phyloP scores from a whole-genome alignment of 1,284 basidiomycete species.

The Rhizoctonia solani region DNA sequence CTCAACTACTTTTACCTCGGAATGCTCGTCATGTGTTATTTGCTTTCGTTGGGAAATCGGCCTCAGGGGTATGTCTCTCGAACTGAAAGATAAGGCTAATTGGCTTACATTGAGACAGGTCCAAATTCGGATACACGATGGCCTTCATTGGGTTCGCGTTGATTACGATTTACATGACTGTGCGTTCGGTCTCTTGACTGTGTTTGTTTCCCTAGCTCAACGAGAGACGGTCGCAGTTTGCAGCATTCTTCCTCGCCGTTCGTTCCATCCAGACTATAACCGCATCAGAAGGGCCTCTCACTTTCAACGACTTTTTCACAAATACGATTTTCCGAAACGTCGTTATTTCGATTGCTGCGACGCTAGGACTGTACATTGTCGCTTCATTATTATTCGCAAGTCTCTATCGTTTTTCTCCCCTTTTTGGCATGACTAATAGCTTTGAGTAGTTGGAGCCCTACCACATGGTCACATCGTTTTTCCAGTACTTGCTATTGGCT shows the following conservation, averaged over 20 bases:
- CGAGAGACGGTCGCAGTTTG: too few relatives aligned
- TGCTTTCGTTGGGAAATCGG: conserved; percentile 88
- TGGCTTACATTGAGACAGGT: conserved; percentile 40
- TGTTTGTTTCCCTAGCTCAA: too few relatives aligned
- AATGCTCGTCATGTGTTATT: conserved; percentile 85
- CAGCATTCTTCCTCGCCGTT: conserved; percentile 79
- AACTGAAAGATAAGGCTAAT: background rate
- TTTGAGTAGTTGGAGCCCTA: conserved; percentile 77
- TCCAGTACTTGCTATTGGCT: conserved; percentile 90
- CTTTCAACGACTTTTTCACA: conserved; percentile 62
- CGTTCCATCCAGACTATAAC: conserved; percentile 71
- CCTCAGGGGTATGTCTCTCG: conserved; percentile 69
- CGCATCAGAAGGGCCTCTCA: conserved; percentile 50
- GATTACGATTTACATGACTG: conserved; percentile 93
- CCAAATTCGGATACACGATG: conserved; percentile 78
- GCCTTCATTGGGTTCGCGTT: conserved; percentile 83
- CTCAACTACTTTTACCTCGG: conserved; percentile 88
- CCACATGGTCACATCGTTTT: conserved; percentile 93
- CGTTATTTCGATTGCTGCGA: conserved; percentile 82
- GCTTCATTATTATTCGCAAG: conserved; percentile 82
- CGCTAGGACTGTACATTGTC: conserved; percentile 81
- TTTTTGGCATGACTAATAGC: conserved; percentile 44
- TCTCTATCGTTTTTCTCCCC: too few relatives aligned
- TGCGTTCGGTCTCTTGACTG: conserved; percentile 48
- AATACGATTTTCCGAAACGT: conserved; percentile 85